Percentiles rank a stretch among this genome's conserved stretches.
Conservation (phyloP, 73 alveolate species). For the Tetrahymena elliotti region DNA sequence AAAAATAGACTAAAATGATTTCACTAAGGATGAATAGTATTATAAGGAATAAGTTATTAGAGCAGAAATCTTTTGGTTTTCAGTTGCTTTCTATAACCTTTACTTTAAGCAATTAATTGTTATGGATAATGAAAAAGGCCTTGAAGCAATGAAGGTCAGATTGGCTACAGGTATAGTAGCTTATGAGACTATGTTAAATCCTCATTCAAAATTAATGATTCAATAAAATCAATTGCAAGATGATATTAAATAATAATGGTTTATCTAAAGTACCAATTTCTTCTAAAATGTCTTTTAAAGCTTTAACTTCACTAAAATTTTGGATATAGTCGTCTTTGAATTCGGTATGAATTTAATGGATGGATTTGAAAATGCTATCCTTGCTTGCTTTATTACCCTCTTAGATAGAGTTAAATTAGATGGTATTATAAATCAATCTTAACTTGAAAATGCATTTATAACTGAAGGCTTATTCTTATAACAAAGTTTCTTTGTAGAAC, state of each 20-base stretch:
- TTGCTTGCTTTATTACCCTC: background rate
- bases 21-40: background rate
- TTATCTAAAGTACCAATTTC: background rate
- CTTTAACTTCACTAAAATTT: background rate
- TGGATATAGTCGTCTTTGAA: background rate
- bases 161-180: background rate
- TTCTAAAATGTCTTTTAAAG: background rate
- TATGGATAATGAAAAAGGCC: background rate
- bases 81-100: background rate
- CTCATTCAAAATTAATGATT: background rate
- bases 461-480: background rate
- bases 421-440: background rate
- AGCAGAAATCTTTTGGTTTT: background rate
- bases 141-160: background rate
- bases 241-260: background rate
- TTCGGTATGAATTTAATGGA: background rate
- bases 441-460: background rate
- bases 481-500: background rate
- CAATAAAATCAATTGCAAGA: background rate
- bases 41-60: background rate
- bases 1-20: background rate
- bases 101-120: background rate
- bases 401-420: background rate
- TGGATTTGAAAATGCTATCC: background rate
- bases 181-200: background rate